Conservation (phyloP, 2,329 filamentous ascomycete genomes). For the Colletotrichum chlorophyti region DNA sequence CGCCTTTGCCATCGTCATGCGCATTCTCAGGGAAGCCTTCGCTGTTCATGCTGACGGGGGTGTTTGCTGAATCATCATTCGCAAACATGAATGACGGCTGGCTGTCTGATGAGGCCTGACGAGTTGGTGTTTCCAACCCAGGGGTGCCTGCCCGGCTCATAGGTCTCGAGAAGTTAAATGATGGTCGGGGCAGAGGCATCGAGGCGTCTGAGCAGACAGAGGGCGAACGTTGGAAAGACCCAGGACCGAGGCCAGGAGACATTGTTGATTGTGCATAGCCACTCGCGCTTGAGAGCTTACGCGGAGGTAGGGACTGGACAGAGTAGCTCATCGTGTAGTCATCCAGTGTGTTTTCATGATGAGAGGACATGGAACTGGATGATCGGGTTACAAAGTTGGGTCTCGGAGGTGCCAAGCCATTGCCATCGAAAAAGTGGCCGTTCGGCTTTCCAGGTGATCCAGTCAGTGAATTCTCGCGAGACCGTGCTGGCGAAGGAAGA, state of each 20-base stretch:
- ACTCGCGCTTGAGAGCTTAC: conserved; percentile 77
- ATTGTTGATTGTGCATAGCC: conserved; percentile 48
- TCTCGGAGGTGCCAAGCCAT: conserved; percentile 57
- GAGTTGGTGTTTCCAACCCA: conserved; percentile 61
- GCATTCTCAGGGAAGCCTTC: conserved; percentile 67
- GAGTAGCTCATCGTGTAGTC: conserved; percentile 65
- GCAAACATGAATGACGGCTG: conserved; percentile 68
- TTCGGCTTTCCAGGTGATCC: conserved; percentile 54
- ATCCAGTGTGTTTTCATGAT: conserved; percentile 73
- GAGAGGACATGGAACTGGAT: conserved; percentile 68
- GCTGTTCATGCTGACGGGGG: conserved; percentile 75
- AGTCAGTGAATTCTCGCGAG: conserved; percentile 36
- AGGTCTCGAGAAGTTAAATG: conserved; percentile 94
- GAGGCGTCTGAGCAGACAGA: conserved; percentile 87
- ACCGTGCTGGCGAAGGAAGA: conserved; percentile 42
- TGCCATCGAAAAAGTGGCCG: conserved; percentile 56
- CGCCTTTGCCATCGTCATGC: conserved; percentile 55
- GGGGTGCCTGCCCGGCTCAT: conserved; percentile 76
- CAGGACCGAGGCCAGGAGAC: conserved; percentile 63
- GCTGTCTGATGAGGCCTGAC: conserved; percentile 72
- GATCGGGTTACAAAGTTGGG: conserved; percentile 57
- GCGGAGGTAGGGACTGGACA: conserved; percentile 69
- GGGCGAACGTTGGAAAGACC: conserved; percentile 74
- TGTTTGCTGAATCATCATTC: conserved; percentile 68
- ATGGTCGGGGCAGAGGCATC: conserved; percentile 69